phyloP scores from a whole-genome alignment of 805 yeast genomes.

The Lachancea sp. region DNA sequence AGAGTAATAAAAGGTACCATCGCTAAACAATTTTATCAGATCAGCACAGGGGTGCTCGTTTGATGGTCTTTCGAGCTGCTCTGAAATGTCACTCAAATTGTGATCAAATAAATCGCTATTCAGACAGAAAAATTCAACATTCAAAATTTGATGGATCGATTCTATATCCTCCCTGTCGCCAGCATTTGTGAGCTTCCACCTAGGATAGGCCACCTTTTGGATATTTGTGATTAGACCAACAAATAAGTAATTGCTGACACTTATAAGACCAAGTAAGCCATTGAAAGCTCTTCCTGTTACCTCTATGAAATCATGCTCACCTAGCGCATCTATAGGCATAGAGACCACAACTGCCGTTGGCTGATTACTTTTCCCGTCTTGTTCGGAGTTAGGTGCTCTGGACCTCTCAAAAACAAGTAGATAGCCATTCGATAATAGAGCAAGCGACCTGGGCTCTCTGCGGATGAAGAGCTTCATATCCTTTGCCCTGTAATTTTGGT shows the following conservation, averaged over 20 bases:
- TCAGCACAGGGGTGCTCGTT: conserved; percentile 75
- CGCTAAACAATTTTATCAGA: conserved; percentile 62
- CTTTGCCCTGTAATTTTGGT: conserved; percentile 1
- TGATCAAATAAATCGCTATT: conserved; percentile 50
- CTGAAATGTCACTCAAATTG: conserved; percentile 22
- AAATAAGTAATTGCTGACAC: conserved; percentile 47
- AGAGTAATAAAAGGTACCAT: conserved; percentile 86
- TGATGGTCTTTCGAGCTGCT: conserved; percentile 30
- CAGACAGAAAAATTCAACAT: conserved; percentile 60
- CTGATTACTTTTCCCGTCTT: conserved; percentile 17
- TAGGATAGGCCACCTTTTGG: conserved; percentile 53
- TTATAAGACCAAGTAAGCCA: conserved; percentile 59
- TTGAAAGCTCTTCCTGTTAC: conserved; percentile 31
- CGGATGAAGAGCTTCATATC: conserved; percentile 58
- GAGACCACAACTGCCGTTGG: conserved; percentile 49
- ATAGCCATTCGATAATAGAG: conserved; percentile 51
- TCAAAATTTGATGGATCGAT: conserved; percentile 46
- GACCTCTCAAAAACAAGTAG: conserved; percentile 50
- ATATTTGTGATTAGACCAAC: conserved; percentile 52
- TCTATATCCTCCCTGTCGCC: conserved; percentile 37
- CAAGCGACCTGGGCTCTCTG: conserved; percentile 60
- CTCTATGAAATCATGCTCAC: conserved; percentile 37
- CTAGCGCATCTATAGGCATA: conserved; percentile 39
- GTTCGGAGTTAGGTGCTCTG: conserved; percentile 26
- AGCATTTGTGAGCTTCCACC: conserved; percentile 26